Evolutionary conservation across 192 early-diverging fungal genomes (phyloP), one percentile per base, ranked within the genome.

Genomic region (Linnemannia zychae): DNA sequence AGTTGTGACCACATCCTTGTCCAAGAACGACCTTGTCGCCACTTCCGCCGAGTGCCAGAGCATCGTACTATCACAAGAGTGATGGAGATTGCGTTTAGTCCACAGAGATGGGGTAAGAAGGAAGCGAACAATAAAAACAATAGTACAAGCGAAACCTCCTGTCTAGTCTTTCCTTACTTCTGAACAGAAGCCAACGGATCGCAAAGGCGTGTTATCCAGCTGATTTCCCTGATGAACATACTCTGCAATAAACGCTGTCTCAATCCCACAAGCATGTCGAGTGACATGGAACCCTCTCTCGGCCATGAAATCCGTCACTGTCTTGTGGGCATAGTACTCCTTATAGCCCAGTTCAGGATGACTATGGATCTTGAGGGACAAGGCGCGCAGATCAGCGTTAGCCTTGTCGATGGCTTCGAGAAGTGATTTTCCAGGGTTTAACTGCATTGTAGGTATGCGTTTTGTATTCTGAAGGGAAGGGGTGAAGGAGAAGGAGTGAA

Each of bases 201-300:
- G 65, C 88, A 95, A 79, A 11, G 84, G 75, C 9, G 76, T n/a
- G 2, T 44, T n/a, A 15, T 18, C 75, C 28, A 67, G n/a, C 22
- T 88, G 90, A n/a, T 78, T 68, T 6, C 74, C 63, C 12, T 84
- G 89, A 24, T 92, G 82, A 13, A 76, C 75, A 74, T 91, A 95
- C 44, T 93, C 92, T 31, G 95, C 93, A 28, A 93, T 82, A 74
- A 97, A 97, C 1, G 94, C 93, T 0, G 96, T 97, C 49, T 89
- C 83, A 40, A 97, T 80, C 1, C 88, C 92, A 78, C 84, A 92
- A 9, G 90, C 92, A 12, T 91, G 79, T 24, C 84, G 87, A 13
- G 89, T 89, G 17, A 96, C 88, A 16, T 79, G 53, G 76, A 94
- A 96, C 1, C 93, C 94, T 33, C 91, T 70, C 16, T 76, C 48